A percentile compares a stretch with the other conserved stretches of the same genome.
These are phyloP conservation scores for Tolypocladium sp. DNA, from an alignment of 2,329 filamentous ascomycete genomes.

Conservation along the genomic window DNA sequence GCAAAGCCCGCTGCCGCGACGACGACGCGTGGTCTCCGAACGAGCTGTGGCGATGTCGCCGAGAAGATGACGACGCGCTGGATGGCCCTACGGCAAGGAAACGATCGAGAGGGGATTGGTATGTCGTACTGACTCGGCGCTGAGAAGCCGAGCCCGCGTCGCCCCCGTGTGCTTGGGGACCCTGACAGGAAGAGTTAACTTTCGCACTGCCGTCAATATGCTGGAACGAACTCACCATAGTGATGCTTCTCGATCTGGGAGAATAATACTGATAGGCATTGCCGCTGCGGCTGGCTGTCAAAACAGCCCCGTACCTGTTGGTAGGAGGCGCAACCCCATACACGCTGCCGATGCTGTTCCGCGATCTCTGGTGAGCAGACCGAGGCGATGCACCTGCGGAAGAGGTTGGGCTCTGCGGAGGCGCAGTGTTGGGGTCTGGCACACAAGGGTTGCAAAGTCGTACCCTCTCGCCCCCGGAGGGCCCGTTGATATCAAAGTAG, in stretches of 20 bases:
- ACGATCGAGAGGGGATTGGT: slow-evolving; percentile 26
- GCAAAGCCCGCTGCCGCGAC: slow-evolving; percentile 27
- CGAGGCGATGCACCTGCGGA: slow-evolving; percentile 21
- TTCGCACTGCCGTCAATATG: background rate
- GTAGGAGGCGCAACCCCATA: slow-evolving; percentile 18
- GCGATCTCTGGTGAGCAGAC: slow-evolving; percentile 32
- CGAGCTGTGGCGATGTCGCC: slow-evolving; percentile 21
- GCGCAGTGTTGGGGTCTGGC: slow-evolving; percentile 50
- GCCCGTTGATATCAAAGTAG: slow-evolving; percentile 32
- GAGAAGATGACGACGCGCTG: slow-evolving; percentile 19
- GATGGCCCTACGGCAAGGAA: slow-evolving; percentile 27
- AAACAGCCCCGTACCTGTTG: slow-evolving; percentile 26
- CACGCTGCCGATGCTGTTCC: slow-evolving; percentile 30
- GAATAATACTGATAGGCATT: slow-evolving; percentile 26
- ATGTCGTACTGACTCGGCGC: slow-evolving; percentile 17
- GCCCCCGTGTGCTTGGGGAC: background rate
- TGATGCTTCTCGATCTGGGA: slow-evolving; percentile 34
- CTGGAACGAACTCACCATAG: slow-evolving; percentile 30
- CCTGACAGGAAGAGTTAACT: slow-evolving; percentile 3
- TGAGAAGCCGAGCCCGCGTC: slow-evolving; percentile 13
- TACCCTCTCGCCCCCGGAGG: slow-evolving; percentile 48
- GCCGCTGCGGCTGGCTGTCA: slow-evolving; percentile 18
- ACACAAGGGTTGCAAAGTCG: slow-evolving; percentile 55
- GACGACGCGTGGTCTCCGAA: slow-evolving; percentile 22
- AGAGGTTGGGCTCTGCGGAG: slow-evolving; percentile 35